phyloP scores from a whole-genome alignment of 2,329 filamentous ascomycete species.

The Ceratocystis albifundus region DNA sequence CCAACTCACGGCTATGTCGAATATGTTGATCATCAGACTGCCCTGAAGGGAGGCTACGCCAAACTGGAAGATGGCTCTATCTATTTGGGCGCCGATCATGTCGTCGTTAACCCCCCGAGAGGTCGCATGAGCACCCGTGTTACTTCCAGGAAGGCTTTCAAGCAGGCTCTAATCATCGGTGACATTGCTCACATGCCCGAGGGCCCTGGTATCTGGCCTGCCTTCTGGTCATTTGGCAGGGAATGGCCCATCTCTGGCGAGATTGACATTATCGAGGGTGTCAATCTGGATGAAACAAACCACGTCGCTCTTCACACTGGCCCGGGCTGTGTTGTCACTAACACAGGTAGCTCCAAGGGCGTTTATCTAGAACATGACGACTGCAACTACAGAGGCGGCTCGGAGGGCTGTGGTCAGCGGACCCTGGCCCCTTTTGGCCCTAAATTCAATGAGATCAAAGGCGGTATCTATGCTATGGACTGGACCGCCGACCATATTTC shows the following conservation, averaged over 20 bases:
- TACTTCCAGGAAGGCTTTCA: conserved; percentile 54
- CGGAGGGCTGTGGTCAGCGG: conserved; percentile 48
- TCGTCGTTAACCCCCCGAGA: conserved; percentile 40
- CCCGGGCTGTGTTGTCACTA: conserved; percentile 46
- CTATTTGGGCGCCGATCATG: conserved; percentile 59
- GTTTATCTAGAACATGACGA: conserved; percentile 38
- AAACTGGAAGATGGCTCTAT: conserved; percentile 44
- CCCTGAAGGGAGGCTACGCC: conserved; percentile 47
- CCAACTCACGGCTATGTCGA: conserved; percentile 65
- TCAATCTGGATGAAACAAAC: conserved; percentile 50
- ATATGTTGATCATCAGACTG: conserved; percentile 49
- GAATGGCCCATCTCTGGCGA: conserved; percentile 60
- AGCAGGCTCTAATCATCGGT: conserved; percentile 56
- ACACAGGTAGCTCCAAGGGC: conserved; percentile 38
- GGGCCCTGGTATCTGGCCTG: conserved; percentile 60
- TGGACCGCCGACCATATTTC: conserved; percentile 63
- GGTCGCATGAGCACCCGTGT: conserved; percentile 65
- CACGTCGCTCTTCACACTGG: conserved; percentile 59
- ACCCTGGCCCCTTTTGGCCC: conserved; percentile 48
- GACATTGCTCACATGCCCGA: conserved; percentile 67
- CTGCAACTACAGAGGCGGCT: conserved; percentile 45
- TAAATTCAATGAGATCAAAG: conserved; percentile 57
- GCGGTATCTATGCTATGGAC: conserved; percentile 62
- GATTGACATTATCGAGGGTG: conserved; percentile 71
- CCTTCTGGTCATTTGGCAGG: conserved; percentile 57